Evolutionary conservation across 1,139 yeast genomes (phyloP).

Genomic region (Kodamaea alishanica): DNA sequence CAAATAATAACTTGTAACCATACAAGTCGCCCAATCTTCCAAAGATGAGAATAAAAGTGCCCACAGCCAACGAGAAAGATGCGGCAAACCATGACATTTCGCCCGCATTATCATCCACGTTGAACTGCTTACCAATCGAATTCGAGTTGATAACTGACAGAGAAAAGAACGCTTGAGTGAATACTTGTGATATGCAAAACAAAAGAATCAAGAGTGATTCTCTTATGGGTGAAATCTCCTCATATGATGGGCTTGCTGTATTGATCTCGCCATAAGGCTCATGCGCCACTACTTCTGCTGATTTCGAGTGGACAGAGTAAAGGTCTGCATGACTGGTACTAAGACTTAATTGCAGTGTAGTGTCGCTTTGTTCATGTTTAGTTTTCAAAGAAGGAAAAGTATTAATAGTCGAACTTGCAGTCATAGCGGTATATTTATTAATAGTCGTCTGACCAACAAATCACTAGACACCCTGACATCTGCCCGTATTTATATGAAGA

Average conservation of each 20-base stretch:
- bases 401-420: too few relatives aligned
- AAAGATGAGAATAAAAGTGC: constrained; percentile 57
- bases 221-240: constrained; percentile 18
- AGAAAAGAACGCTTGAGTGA: constrained; percentile 49
- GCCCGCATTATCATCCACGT: constrained; percentile 34
- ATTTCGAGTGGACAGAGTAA: too few relatives aligned
- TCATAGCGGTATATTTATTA: too few relatives aligned
- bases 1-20: constrained; percentile 51
- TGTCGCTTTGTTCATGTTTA: too few relatives aligned
- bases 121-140: constrained; percentile 36
- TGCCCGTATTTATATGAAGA: too few relatives aligned
- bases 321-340: too few relatives aligned
- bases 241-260: constrained; percentile 5
- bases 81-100: constrained; percentile 59
- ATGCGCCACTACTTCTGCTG: too few relatives aligned
- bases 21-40: constrained; percentile 62
- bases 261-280: too few relatives aligned
- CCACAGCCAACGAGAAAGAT: constrained; percentile 56
- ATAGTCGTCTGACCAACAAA: too few relatives aligned
- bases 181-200: constrained; percentile 41
- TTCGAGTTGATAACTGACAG: constrained; percentile 41
- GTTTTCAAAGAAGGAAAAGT: too few relatives aligned
- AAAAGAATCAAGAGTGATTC: constrained; percentile 23
- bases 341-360: too few relatives aligned
- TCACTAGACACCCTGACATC: too few relatives aligned